Percentiles rank a stretch among this genome's conserved stretches.
phyloP scores from a whole-genome alignment of 305 asterid species.

The Fraxinus paxiana region DNA sequence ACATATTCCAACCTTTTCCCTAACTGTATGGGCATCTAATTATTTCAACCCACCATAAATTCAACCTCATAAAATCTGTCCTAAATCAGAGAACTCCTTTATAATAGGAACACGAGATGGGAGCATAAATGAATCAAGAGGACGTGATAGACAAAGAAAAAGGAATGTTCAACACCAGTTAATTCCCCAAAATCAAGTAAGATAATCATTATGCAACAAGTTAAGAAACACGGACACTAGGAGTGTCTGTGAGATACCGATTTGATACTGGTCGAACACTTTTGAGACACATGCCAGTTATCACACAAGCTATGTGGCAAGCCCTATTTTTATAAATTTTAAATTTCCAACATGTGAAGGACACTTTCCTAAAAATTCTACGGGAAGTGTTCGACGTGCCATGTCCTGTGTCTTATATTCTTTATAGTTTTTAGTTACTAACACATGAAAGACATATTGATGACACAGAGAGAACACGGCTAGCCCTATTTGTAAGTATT shows the following conservation, averaged over 20 bases:
- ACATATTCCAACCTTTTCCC: background rate
- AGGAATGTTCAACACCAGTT: background rate
- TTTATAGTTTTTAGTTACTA: background rate
- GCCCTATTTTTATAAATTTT: background rate
- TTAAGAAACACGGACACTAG: background rate
- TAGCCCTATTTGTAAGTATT: background rate
- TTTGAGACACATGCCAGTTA: background rate
- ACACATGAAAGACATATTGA: background rate
- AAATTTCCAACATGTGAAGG: background rate
- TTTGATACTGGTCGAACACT: background rate
- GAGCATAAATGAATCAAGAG: background rate
- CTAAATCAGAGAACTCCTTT: background rate
- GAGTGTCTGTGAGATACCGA: background rate
- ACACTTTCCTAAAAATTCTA: background rate
- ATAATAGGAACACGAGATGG: background rate
- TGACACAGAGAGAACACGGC: background rate
- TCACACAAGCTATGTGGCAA: background rate
- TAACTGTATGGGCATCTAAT: background rate
- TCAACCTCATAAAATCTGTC: background rate
- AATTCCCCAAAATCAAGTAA: background rate
- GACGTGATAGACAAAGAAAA: background rate
- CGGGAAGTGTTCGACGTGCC: background rate
- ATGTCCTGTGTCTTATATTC: background rate
- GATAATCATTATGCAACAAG: background rate
- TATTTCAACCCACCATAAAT: background rate